Evolutionary conservation across 352 stramenopile genomes (phyloP).

Genomic region (Globisporangium radiosum): DNA sequence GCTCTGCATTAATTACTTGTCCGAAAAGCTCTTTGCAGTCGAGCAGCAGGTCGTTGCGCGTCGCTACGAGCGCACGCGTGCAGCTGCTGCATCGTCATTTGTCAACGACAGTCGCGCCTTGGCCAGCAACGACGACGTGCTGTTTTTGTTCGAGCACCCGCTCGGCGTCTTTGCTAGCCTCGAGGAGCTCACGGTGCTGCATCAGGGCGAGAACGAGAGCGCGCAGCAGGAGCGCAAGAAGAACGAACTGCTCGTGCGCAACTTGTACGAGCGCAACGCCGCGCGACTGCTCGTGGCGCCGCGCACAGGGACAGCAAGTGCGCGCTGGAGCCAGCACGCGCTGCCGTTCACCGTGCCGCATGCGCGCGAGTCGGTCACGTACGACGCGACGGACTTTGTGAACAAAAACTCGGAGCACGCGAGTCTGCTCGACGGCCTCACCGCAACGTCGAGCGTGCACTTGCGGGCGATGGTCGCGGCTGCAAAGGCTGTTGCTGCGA

Average conservation of each 20-base stretch:
- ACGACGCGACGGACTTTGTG: slow-evolving; percentile 60
- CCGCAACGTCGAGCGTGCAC: slow-evolving; percentile 17
- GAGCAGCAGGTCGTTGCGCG: slow-evolving; percentile 20
- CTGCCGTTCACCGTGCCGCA: slow-evolving; percentile 49
- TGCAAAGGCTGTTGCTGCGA: background rate
- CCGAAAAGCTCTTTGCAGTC: slow-evolving; percentile 58
- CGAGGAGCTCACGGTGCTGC: slow-evolving; percentile 61
- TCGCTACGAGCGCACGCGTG: background rate
- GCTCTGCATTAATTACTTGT: slow-evolving; percentile 79
- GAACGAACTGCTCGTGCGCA: slow-evolving; percentile 59
- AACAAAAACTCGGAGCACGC: slow-evolving; percentile 59
- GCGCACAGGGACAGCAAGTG: slow-evolving; percentile 8
- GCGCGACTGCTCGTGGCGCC: slow-evolving; percentile 18
- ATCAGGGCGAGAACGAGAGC: slow-evolving; percentile 44
- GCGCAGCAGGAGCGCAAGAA: slow-evolving; percentile 49
- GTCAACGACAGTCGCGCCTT: background rate
- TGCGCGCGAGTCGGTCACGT: slow-evolving; percentile 35
- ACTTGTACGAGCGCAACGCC: slow-evolving; percentile 51
- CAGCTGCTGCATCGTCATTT: background rate
- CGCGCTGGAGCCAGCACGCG: slow-evolving; percentile 2
- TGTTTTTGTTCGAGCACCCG: slow-evolving; percentile 43
- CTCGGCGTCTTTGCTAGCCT: slow-evolving; percentile 57
- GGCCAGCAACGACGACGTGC: slow-evolving; percentile 13
- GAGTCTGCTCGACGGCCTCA: slow-evolving; percentile 27
- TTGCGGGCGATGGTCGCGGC: slow-evolving; percentile 24